These are phyloP conservation scores for Dalbergia oliveri DNA, from an alignment of 306 rosid genomes.

Conservation along the genomic window DNA sequence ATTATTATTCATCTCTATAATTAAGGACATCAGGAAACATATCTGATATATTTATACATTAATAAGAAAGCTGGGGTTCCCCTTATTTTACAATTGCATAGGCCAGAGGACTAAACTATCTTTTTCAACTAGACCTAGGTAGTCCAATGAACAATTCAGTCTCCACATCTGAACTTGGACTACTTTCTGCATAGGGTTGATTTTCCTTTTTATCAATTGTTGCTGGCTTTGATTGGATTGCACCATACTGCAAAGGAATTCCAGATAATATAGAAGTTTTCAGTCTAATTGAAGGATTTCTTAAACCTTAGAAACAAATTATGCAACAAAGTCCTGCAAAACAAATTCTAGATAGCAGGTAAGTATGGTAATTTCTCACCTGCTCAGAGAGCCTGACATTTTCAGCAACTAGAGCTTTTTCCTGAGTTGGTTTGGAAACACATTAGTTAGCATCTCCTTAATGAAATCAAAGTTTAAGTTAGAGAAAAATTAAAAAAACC, in stretches of 20 bases:
- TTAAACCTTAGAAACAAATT: neutral
- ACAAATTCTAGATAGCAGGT: neutral
- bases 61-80: constrained; percentile 31
- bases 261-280: neutral
- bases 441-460: constrained; percentile 21
- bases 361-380: constrained; percentile 51
- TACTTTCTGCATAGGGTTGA: constrained; percentile 52
- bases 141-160: constrained; percentile 85
- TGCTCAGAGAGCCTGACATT: constrained; percentile 69
- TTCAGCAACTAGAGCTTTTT: constrained; percentile 63
- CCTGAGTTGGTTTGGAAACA: constrained; percentile 59
- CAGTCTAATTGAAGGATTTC: neutral
- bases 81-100: constrained; percentile 36
- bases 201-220: constrained; percentile 41
- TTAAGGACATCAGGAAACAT: constrained; percentile 16
- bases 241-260: constrained; percentile 51
- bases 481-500: neutral
- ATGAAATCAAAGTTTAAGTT: neutral
- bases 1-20: constrained; percentile 32
- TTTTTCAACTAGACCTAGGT: constrained; percentile 51
- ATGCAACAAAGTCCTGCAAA: neutral
- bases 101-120: constrained; percentile 16
- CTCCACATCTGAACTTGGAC: constrained; percentile 77
- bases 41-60: constrained; percentile 6
- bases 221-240: constrained; percentile 31